Conservation (phyloP, 2,329 filamentous ascomycete species). For the Scorias spongiosa region DNA sequence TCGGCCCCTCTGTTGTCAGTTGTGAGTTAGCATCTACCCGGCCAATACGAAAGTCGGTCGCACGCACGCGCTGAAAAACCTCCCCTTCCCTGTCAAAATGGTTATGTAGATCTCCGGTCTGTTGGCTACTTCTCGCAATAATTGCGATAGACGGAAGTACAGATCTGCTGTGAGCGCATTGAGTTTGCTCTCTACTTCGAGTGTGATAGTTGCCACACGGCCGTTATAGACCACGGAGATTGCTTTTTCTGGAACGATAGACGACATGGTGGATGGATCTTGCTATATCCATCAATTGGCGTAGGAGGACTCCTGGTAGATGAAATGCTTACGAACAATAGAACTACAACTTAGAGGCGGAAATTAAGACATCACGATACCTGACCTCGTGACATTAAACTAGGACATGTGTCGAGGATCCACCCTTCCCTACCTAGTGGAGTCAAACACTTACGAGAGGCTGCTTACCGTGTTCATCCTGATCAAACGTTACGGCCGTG, state of each 20-base stretch:
- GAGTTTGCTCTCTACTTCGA: slow-evolving; percentile 74
- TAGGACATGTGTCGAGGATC: no score
- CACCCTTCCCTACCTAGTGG: no score
- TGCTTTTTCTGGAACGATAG: slow-evolving; percentile 22
- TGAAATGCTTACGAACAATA: slow-evolving; percentile 1
- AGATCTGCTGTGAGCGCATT: slow-evolving; percentile 58
- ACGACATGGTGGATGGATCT: slow-evolving; percentile 2
- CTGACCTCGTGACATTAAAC: no score
- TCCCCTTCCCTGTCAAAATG: slow-evolving; percentile 65
- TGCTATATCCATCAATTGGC: no score
- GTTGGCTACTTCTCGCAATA: slow-evolving; percentile 61
- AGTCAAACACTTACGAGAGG: no score
- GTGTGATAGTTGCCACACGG: slow-evolving; percentile 67
- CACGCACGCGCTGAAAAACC: slow-evolving; percentile 71
- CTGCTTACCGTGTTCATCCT: no score
- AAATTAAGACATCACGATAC: no score
- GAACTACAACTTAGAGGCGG: no score
- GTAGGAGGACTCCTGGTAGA: neutral
- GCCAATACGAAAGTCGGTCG: neutral
- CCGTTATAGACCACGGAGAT: slow-evolving; percentile 49
- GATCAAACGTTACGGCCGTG: no score
- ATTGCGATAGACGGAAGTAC: slow-evolving; percentile 63
- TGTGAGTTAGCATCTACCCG: neutral
- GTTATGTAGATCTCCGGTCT: slow-evolving; percentile 74
- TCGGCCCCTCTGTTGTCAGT: slow-evolving; percentile 55